Evolutionary conservation across 2,329 filamentous ascomycete species (phyloP).

Genomic region (Davidsoniella neocaledoniae): DNA sequence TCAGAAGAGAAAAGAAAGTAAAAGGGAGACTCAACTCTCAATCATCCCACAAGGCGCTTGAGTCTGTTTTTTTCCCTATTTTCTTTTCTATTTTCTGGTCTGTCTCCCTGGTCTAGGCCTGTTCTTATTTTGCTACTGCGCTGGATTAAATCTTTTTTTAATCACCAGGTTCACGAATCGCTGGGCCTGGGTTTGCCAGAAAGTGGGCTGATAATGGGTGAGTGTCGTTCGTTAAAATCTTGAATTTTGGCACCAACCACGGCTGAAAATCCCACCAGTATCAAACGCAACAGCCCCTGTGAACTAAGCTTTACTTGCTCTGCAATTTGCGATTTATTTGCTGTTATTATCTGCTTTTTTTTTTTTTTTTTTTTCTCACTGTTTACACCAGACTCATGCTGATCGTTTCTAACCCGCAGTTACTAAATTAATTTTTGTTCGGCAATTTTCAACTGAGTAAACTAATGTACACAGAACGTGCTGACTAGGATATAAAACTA

Average conservation of each 20-base stretch:
- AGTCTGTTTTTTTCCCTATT: background rate
- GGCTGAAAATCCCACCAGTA: background rate
- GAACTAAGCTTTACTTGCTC: background rate
- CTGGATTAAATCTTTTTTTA: background rate
- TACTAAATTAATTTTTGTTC: background rate
- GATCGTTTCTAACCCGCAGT: background rate
- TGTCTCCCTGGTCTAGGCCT: background rate
- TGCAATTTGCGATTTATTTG: background rate
- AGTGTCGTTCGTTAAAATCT: conserved; percentile 12
- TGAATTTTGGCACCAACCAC: conserved; percentile 1
- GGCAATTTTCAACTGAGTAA: no score
- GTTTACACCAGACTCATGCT: background rate
- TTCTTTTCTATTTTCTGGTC: background rate
- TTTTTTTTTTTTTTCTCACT: background rate
- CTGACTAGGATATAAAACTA: no score
- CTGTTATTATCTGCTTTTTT: background rate
- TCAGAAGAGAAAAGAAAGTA: background rate
- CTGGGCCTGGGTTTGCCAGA: conserved; percentile 3
- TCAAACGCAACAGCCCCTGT: background rate
- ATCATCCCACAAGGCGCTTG: background rate
- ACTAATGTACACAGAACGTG: no score
- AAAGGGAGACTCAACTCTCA: background rate
- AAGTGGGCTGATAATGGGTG: conserved; percentile 12
- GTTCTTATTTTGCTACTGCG: conserved; percentile 2
- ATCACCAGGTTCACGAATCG: background rate